These are phyloP conservation scores for Fermentozyma sake DNA, from an alignment of 1,139 yeast species.

Conservation along the genomic window DNA sequence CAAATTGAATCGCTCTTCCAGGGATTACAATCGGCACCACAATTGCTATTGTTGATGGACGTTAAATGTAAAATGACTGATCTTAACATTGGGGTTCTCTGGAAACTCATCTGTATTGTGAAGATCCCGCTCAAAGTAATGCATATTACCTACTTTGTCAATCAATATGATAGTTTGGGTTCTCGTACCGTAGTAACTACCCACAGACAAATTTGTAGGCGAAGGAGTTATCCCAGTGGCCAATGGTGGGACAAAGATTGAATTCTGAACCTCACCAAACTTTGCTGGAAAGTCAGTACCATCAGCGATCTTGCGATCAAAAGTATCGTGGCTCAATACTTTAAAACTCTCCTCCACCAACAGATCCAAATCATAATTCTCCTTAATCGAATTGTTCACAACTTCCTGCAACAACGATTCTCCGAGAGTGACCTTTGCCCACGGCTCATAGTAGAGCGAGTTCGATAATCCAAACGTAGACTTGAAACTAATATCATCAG, in stretches of 20 bases:
- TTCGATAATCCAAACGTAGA: slow-evolving; percentile 58
- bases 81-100: slow-evolving; percentile 4
- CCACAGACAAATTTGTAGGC: slow-evolving; percentile 18
- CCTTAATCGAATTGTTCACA: slow-evolving; percentile 24
- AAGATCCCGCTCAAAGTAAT: slow-evolving; percentile 37
- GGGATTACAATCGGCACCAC: too few species aligned
- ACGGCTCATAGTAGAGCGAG: slow-evolving; percentile 57
- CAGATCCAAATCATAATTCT: slow-evolving; percentile 28
- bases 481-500: slow-evolving; percentile 12
- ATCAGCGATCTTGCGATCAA: slow-evolving; percentile 23
- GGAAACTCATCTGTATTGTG: slow-evolving; percentile 22
- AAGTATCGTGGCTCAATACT: slow-evolving; percentile 47
- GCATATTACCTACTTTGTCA: slow-evolving; percentile 40
- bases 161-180: slow-evolving; percentile 79
- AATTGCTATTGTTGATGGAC: slow-evolving; percentile 2
- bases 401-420: slow-evolving; percentile 36
- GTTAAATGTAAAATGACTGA: slow-evolving; percentile 8
- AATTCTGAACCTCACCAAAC: slow-evolving; percentile 46
- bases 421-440: slow-evolving; percentile 69
- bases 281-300: slow-evolving; percentile 23
- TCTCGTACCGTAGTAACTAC: slow-evolving; percentile 77
- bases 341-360: slow-evolving; percentile 51
- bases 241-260: slow-evolving; percentile 72
- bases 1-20: too few species aligned
- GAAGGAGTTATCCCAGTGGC: slow-evolving; percentile 15